phyloP scores from a whole-genome alignment of 2,329 filamentous ascomycete genomes.

The Triangularia setosa region DNA sequence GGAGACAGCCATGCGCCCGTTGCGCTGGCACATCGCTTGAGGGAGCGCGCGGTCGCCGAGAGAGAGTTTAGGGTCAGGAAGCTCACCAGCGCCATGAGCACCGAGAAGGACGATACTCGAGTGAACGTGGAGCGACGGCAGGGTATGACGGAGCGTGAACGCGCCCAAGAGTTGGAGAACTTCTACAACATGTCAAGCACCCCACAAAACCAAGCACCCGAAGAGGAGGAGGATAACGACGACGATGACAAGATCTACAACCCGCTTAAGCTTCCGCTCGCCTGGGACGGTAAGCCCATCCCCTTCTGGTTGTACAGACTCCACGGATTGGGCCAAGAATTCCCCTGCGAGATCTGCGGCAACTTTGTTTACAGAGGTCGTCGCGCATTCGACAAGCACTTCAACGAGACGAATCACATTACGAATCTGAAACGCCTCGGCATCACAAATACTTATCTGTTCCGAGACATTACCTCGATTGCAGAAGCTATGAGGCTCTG shows the following conservation, averaged over 20 bases:
- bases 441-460: constrained; percentile 85
- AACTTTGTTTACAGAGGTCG: constrained; percentile 99
- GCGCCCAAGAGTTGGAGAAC: constrained; percentile 88
- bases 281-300: constrained; percentile 98
- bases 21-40: constrained; percentile 55
- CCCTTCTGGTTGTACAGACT: constrained; percentile 98
- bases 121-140: constrained; percentile 95
- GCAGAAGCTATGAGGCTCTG: constrained; percentile 83
- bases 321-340: constrained; percentile 91
- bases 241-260: constrained; percentile 93
- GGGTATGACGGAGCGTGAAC: constrained; percentile 95
- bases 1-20: constrained; percentile 24
- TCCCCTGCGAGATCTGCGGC: constrained; percentile 92
- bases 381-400: constrained; percentile 96
- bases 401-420: constrained; percentile 88
- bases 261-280: constrained; percentile 88
- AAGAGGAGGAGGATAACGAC: constrained; percentile 67
- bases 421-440: constrained; percentile 92
- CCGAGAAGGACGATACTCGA: constrained; percentile 81
- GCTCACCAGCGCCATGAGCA: constrained; percentile 76
- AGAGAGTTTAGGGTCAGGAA: constrained; percentile 80
- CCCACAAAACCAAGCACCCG: constrained; percentile 43
- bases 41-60: constrained; percentile 86
- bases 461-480: constrained; percentile 90
- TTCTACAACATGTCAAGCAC: constrained; percentile 60